phyloP scores from a whole-genome alignment of 2,329 filamentous ascomycete species.

The Xylaria sp. region DNA sequence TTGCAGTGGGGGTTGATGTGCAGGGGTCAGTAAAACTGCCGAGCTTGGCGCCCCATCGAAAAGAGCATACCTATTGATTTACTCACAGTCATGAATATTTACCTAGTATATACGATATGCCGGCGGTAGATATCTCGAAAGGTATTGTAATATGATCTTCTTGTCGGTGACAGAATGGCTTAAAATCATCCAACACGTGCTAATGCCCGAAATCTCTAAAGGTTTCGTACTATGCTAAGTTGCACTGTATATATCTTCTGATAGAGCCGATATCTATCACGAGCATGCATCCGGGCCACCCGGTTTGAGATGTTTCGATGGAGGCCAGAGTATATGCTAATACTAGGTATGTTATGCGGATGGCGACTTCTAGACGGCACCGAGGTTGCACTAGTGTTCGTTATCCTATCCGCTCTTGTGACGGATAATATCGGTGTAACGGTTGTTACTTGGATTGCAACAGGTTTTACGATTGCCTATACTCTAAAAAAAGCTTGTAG shows the following conservation, averaged over 20 bases:
- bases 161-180: background rate
- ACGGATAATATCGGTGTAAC: background rate
- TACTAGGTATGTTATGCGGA: background rate
- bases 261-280: background rate
- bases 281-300: background rate
- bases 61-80: background rate
- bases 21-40: constrained; percentile 33
- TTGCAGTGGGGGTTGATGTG: constrained; percentile 11
- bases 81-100: background rate
- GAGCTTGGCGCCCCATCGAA: constrained; percentile 28
- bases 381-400: background rate
- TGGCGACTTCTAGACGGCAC: background rate
- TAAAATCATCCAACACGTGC: background rate
- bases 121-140: background rate
- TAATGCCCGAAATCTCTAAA: background rate
- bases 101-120: background rate
- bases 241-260: constrained; percentile 6
- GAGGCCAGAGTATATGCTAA: background rate
- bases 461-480: background rate
- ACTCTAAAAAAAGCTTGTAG: background rate
- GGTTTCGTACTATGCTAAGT: background rate
- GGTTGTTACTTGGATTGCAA: background rate
- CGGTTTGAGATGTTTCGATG: constrained; percentile 15
- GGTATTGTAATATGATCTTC: background rate
- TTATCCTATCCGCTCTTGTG: background rate